Evolutionary conservation across 192 early-diverging fungal species (phyloP).

Genomic region (Linnemannia hyalina): DNA sequence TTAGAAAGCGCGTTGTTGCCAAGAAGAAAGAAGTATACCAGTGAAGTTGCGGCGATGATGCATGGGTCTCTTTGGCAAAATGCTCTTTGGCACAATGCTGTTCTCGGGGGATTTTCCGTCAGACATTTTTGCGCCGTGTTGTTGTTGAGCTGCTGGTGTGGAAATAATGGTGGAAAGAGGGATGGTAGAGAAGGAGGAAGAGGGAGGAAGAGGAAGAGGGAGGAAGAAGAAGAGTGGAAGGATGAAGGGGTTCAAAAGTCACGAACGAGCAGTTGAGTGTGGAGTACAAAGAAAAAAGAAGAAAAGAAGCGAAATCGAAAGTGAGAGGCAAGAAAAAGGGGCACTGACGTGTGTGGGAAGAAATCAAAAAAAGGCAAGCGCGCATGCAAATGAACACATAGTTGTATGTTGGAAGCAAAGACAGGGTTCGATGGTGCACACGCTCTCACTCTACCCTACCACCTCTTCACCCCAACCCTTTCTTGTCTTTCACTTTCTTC

Average conservation of each 20-base stretch:
- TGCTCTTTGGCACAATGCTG: constrained; percentile 34
- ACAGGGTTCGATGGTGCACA: too few species aligned
- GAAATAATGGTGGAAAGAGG: neutral
- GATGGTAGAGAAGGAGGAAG: neutral
- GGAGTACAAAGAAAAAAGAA: constrained; percentile 25
- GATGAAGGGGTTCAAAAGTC: neutral
- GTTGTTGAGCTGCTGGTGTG: neutral
- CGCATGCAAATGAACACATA: too few species aligned
- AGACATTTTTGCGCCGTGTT: constrained; percentile 28
- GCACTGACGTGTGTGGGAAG: constrained; percentile 3
- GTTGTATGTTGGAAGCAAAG: too few species aligned
- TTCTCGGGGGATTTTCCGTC: constrained; percentile 38
- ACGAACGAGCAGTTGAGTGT: constrained; percentile 10
- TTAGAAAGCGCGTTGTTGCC: neutral
- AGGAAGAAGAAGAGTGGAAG: neutral
- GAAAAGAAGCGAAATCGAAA: neutral
- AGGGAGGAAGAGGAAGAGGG: neutral
- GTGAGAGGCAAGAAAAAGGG: neutral
- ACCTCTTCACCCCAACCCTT: too few species aligned
- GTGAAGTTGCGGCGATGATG: constrained; percentile 56
- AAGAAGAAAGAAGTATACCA: constrained; percentile 12
- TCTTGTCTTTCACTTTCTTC: too few species aligned
- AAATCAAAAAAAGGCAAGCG: neutral
- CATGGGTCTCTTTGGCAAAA: constrained; percentile 49
- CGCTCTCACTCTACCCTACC: too few species aligned